Percentiles rank a stretch among this genome's conserved stretches.
These are phyloP conservation scores for Ceratobasidium sp. DNA, from an alignment of 1,284 basidiomycete species.

Conservation along the genomic window DNA sequence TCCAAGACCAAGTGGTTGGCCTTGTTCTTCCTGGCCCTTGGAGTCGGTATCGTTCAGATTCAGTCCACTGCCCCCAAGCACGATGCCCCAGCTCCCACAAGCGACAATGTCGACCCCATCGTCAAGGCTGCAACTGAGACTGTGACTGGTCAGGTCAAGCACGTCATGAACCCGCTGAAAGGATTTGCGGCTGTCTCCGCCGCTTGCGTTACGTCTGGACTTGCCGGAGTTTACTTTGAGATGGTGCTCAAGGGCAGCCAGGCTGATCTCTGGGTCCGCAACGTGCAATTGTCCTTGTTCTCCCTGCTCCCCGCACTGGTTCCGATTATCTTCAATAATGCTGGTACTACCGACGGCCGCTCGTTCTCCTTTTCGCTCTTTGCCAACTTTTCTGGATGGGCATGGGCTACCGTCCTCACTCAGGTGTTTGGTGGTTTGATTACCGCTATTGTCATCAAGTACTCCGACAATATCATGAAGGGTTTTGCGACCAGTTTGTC, in stretches of 20 bases:
- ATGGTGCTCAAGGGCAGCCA: slow-evolving; percentile 92
- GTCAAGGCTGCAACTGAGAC: slow-evolving; percentile 50
- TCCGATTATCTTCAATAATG: slow-evolving; percentile 70
- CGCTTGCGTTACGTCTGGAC: slow-evolving; percentile 93
- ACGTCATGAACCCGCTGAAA: slow-evolving; percentile 77
- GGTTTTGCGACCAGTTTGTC: slow-evolving; percentile 92
- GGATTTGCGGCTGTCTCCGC: slow-evolving; percentile 86
- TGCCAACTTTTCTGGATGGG: slow-evolving; percentile 80
- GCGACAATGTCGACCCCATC: slow-evolving; percentile 44
- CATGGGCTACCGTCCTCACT: slow-evolving; percentile 85
- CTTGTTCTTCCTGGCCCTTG: slow-evolving; percentile 82
- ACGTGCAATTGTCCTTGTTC: slow-evolving; percentile 94
- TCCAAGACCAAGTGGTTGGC: slow-evolving; percentile 80
- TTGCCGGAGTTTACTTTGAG: slow-evolving; percentile 99
- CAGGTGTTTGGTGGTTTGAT: slow-evolving; percentile 90
- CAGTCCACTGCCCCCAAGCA: slow-evolving; percentile 58
- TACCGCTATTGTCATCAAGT: slow-evolving; percentile 86
- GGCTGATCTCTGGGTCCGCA: slow-evolving; percentile 92
- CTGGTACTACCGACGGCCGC: slow-evolving; percentile 44
- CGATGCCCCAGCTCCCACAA: slow-evolving; percentile 49
- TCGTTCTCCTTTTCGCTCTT: slow-evolving; percentile 57
- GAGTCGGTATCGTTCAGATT: slow-evolving; percentile 92
- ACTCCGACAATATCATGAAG: slow-evolving; percentile 87
- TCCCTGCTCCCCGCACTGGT: slow-evolving; percentile 87
- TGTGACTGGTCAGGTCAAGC: slow-evolving; percentile 48